Base-by-base conservation (phyloP, 2,329 filamentous ascomycete species). In the Colletotrichum sp. region DNA sequence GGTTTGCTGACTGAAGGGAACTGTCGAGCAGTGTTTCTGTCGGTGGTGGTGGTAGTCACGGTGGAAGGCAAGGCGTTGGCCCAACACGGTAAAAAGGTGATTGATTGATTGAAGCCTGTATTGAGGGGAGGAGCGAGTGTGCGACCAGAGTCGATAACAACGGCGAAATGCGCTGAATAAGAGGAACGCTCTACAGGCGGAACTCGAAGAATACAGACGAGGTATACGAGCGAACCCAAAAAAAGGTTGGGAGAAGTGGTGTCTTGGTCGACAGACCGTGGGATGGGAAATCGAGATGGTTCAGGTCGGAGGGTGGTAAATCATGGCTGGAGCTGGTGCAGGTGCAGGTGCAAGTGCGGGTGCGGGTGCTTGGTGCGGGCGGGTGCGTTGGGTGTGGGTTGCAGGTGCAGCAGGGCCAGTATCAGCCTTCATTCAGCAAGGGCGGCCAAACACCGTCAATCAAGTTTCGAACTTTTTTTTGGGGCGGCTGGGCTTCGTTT, bases 131-230 rank as follows among this genome's bases (percentile, higher is more conserved):
- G 66, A 69, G 70, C 73, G 73, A 73, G 38, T 52, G 73, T 65
- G 36, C 30, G 38, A 36, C 58, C 36, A 36, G 30, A 8, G 52
- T 18, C 34, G 55, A 66, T 10, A 66, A 56, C 26, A 76, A 38
- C 71, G 56, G 28, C 62, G 58, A 56, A 8, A 34, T 69, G 70
- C 64, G 67, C 52, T 8, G 13, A 48, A 28, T 32, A 48, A 43
- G 48, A 58, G n/a, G 32, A 69, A 21, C 32, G 38, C 61, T 75
- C 62, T 32, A 26, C 16, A 43, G 69, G 24, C 55, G 38, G 24
- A 26, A 26, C 38, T 38, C 24, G 38, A 67, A 70, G 70, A 32
- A 71, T n/a, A 75, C 66, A 76, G 76, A 67, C 71, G 70, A 56
- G 66, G 65, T 36, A 65, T 77, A 73, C 62, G 56, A 66, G 32